Conservation (phyloP, 306 rosid species). For the Citrullus mucosospermus region DNA sequence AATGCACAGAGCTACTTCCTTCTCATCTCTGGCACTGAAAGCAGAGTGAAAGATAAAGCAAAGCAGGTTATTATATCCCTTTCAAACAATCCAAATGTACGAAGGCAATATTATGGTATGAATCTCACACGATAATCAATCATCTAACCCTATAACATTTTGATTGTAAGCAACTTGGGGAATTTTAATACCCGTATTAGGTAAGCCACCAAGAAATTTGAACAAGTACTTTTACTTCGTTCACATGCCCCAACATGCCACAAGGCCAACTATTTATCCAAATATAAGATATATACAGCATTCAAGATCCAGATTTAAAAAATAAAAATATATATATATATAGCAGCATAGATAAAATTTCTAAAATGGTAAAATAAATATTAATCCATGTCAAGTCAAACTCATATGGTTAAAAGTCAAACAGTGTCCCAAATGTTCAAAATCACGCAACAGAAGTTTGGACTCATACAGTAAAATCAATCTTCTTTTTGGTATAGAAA, state of each 20-base stretch:
- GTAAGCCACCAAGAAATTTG: neutral
- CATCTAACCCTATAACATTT: neutral
- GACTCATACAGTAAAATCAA: neutral
- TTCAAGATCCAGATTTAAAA: neutral
- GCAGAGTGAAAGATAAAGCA: neutral
- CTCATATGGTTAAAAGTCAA: neutral
- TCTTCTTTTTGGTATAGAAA: too few relatives aligned
- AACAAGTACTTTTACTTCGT: neutral
- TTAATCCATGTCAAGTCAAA: neutral
- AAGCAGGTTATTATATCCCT: neutral
- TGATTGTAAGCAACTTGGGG: neutral
- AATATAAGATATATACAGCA: neutral
- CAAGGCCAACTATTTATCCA: neutral
- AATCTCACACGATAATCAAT: neutral
- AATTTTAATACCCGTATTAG: neutral
- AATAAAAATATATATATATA: neutral
- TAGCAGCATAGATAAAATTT: neutral
- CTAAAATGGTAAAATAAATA: neutral
- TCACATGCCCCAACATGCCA: neutral
- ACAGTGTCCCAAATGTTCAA: neutral
- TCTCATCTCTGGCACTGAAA: conserved; percentile 73
- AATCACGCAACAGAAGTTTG: neutral
- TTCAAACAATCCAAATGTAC: neutral
- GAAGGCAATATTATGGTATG: neutral
- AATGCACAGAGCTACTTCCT: conserved; percentile 58